Evolutionary conservation across 192 early-diverging fungal species (phyloP).

Genomic region (Coemansia sp.): DNA sequence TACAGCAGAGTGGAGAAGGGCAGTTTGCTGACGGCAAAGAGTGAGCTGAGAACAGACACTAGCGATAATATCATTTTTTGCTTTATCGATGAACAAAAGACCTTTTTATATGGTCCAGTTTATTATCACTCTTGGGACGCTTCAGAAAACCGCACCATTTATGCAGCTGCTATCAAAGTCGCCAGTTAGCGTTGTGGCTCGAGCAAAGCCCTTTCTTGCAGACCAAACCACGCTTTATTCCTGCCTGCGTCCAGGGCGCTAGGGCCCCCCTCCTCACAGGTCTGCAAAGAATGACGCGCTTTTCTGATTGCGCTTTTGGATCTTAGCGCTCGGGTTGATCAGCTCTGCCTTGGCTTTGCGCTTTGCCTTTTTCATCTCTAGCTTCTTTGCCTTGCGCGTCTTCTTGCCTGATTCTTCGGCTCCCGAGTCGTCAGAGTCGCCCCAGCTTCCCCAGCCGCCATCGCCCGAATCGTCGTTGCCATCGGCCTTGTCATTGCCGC

Average conservation of each 20-base stretch:
- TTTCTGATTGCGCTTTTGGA: constrained; percentile 4
- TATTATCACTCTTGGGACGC: too few relatives aligned
- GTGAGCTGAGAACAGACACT: too few relatives aligned
- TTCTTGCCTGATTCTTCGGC: constrained; percentile 6
- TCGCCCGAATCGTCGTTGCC: constrained; percentile 7
- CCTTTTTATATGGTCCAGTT: too few relatives aligned
- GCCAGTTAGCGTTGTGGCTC: too few relatives aligned
- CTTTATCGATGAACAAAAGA: too few relatives aligned
- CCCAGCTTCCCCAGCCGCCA: constrained; percentile 41
- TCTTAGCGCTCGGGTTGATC: not conserved
- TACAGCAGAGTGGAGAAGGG: too few relatives aligned
- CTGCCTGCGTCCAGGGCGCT: not conserved
- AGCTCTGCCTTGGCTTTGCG: constrained; percentile 19
- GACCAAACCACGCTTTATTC: not conserved
- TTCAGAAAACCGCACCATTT: too few relatives aligned
- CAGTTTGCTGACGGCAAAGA: too few relatives aligned
- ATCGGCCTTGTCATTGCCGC: not conserved
- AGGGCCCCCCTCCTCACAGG: constrained; percentile 14
- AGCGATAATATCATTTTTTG: too few relatives aligned
- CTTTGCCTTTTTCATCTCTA: constrained; percentile 26
- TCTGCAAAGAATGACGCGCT: constrained; percentile 35
- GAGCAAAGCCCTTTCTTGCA: too few relatives aligned
- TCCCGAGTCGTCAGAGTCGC: constrained; percentile 20
- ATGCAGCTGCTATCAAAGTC: too few relatives aligned
- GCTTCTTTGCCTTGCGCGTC: constrained; percentile 17